Evolutionary conservation across 1,284 basidiomycete species (phyloP).

Genomic region (Xerocomus amazonicus): DNA sequence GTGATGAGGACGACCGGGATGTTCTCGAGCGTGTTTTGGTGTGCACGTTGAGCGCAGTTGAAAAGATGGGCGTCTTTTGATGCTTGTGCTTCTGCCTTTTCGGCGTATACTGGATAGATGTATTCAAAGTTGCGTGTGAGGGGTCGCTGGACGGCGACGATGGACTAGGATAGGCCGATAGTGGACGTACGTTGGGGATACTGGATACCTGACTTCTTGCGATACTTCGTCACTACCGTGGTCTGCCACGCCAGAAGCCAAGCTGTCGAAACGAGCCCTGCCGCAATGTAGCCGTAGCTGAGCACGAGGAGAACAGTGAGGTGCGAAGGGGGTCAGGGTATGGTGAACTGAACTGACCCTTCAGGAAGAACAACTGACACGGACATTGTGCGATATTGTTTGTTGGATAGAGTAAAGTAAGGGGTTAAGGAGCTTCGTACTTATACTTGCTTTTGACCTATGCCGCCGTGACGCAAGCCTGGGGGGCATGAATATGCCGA

Average conservation of each 20-base stretch:
- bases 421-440: too few relatives aligned
- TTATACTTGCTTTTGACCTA: too few relatives aligned
- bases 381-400: not conserved
- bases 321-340: not conserved
- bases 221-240: constrained; percentile 23
- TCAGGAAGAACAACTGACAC: constrained; percentile 10
- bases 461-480: too few relatives aligned
- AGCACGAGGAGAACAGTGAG: not conserved
- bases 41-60: constrained; percentile 40
- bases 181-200: constrained; percentile 31
- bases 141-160: too few relatives aligned
- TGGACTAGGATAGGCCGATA: not conserved
- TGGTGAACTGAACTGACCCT: constrained; percentile 6
- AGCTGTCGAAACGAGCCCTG: constrained; percentile 20
- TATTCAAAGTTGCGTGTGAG: not conserved
- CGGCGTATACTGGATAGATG: constrained; percentile 36
- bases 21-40: constrained; percentile 41
- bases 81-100: constrained; percentile 34
- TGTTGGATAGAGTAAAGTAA: too few relatives aligned
- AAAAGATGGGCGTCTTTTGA: constrained; percentile 31
- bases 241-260: constrained; percentile 28
- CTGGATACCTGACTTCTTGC: constrained; percentile 32
- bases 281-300: constrained; percentile 24
- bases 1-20: constrained; percentile 23
- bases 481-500: too few relatives aligned